Evolutionary conservation across 208 protist genomes (phyloP).

Genomic region (Trypanosoma scelopori): DNA sequence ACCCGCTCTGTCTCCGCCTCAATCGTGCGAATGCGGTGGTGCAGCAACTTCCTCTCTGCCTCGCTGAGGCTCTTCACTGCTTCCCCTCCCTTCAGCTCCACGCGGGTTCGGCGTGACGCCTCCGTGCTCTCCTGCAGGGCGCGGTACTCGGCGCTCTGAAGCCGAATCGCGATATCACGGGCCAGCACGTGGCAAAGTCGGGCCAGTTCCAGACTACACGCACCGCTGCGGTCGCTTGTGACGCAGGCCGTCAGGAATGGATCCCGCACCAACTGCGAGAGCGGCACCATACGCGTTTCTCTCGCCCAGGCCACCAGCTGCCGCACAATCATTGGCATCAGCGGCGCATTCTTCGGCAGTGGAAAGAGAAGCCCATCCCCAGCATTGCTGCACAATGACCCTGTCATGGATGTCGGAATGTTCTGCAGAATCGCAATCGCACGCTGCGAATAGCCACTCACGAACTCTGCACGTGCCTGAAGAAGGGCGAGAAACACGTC

Average conservation of each 20-base stretch:
- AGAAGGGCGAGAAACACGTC: constrained; percentile 27
- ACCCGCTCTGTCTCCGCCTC: constrained; percentile 44
- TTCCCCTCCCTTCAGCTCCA: constrained; percentile 32
- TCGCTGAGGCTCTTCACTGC: constrained; percentile 25
- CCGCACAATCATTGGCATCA: constrained; percentile 50
- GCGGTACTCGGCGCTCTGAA: constrained; percentile 51
- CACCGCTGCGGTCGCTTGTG: constrained; percentile 43
- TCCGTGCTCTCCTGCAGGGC: constrained; percentile 44
- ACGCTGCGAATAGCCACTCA: constrained; percentile 21
- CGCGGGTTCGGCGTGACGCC: constrained; percentile 32
- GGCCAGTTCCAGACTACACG: constrained; percentile 61
- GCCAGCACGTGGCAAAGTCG: constrained; percentile 61
- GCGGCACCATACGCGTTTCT: constrained; percentile 46
- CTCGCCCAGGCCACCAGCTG: constrained; percentile 59
- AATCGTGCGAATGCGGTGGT: constrained; percentile 52
- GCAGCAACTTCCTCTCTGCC: constrained; percentile 44
- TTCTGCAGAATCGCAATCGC: constrained; percentile 35
- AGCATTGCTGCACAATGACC: background rate
- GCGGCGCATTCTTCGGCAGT: constrained; percentile 23
- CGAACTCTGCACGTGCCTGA: constrained; percentile 31
- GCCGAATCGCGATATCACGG: constrained; percentile 45
- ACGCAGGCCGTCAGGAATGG: constrained; percentile 43
- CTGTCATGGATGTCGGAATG: background rate
- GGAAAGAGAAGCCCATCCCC: constrained; percentile 12
- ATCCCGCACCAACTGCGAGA: constrained; percentile 78